Percentiles rank a stretch among this genome's conserved stretches.
Evolutionary conservation across 768 basidiomycete species (phyloP).

Genomic region (Suillus americanus): DNA sequence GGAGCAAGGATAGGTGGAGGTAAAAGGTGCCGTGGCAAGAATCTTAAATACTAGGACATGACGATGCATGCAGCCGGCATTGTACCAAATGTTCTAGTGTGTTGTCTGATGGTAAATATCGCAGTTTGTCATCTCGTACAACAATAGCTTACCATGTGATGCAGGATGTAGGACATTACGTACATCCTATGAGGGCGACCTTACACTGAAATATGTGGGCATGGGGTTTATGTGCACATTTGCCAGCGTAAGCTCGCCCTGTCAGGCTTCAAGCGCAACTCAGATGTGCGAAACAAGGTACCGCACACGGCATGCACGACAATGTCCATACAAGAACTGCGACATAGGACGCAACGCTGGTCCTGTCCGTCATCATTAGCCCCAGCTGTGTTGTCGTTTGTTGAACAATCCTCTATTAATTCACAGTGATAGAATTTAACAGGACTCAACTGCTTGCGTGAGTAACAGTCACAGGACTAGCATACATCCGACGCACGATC

Average conservation of each 20-base stretch:
- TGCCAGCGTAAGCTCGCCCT: neutral
- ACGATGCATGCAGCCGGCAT: too few relatives aligned
- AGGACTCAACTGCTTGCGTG: neutral
- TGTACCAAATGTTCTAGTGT: too few relatives aligned
- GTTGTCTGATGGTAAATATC: neutral
- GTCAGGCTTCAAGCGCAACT: neutral
- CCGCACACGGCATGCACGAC: neutral
- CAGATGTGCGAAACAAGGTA: neutral
- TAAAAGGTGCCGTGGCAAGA: neutral
- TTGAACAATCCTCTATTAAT: neutral
- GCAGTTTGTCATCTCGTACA: neutral
- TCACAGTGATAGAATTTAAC: neutral
- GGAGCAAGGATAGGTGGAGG: neutral
- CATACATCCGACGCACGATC: neutral
- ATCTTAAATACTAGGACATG: too few relatives aligned
- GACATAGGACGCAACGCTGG: neutral
- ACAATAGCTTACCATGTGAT: neutral
- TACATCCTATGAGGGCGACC: neutral
- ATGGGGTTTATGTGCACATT: accelerated
- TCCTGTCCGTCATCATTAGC: neutral
- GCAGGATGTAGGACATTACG: neutral
- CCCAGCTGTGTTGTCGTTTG: neutral
- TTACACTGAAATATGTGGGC: neutral
- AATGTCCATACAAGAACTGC: neutral
- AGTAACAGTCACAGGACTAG: neutral